Base-by-base conservation (phyloP, 495 filamentous ascomycete species). In the Neurospora sp. region DNA sequence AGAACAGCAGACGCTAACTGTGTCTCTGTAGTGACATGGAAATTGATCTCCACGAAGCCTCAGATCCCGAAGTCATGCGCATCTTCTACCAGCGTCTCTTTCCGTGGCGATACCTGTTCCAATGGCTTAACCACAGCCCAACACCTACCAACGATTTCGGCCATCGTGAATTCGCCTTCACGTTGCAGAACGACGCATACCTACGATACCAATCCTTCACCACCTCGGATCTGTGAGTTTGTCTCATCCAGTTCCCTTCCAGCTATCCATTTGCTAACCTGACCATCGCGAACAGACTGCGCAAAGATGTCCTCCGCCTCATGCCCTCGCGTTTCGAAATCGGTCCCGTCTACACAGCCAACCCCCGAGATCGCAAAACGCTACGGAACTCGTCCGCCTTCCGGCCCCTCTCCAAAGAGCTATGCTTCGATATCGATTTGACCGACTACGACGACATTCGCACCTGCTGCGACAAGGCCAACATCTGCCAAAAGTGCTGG, bases 361-460 rank as follows among this genome's bases (percentile, higher is more conserved):
- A 98, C 80, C 96, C 96, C 0, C 91, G 94, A 71, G 96, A 98
- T 73, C 92, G 96, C 76, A 99, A 99, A 82, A 89, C 89, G 0
- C 82, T 97, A 7, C 89, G 90, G 59, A 97, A 96, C 81, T 82
- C 87, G 18, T 86, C 85, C 71, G 84, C 86, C 9, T 94, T 96
- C 80, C 86, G 86, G 65, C 94, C 96, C 3, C 79, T 96, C 4
- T 84, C 90, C 1, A 98, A 98, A 78, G 96, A 99, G 81, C 82
- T 99, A 18, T 96, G 97, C 74, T 98, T 99, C 83, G 96, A 99
- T 90, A 97, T 99, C 75, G 96, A 99, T 87, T 86, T 99, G 86
- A 98, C 95, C 38, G 96, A 98, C 83, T 99, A 99, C 81, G 96
- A 99, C 78, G 92, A 97, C 68, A 92, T 98, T 75, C 91, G 96